These are phyloP conservation scores for Neurospora sp. DNA, from an alignment of 495 filamentous ascomycete genomes.

Conservation along the genomic window DNA sequence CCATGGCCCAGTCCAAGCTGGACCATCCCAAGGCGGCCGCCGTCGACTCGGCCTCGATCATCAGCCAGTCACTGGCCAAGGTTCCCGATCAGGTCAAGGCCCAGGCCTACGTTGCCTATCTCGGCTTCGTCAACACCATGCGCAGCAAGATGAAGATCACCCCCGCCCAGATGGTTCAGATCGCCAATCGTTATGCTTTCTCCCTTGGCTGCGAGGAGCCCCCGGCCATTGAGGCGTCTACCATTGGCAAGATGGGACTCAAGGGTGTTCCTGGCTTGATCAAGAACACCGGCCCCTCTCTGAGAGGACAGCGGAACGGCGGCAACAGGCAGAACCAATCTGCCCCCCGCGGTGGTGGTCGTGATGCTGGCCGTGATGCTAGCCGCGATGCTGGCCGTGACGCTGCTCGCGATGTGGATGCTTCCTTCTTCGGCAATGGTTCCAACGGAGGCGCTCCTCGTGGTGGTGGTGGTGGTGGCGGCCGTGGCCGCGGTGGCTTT, in stretches of 20 bases:
- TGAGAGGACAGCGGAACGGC: background rate
- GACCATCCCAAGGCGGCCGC: slow-evolving; percentile 12
- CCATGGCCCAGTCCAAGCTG: slow-evolving; percentile 15
- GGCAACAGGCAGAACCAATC: background rate
- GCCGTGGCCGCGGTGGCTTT: background rate
- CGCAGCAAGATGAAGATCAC: slow-evolving; percentile 9
- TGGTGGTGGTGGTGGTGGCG: background rate
- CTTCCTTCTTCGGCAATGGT: background rate
- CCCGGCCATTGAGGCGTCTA: slow-evolving; percentile 7
- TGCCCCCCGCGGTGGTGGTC: background rate
- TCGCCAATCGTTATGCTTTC: slow-evolving; percentile 15
- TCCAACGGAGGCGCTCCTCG: background rate
- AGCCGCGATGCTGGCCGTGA: background rate
- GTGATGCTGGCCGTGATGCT: background rate
- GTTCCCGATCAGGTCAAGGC: slow-evolving; percentile 14
- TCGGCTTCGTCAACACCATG: slow-evolving; percentile 18
- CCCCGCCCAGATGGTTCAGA: slow-evolving; percentile 7
- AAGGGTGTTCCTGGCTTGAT: slow-evolving; percentile 20
- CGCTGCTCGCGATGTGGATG: background rate
- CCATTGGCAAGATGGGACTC: slow-evolving; percentile 23
- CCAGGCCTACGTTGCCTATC: slow-evolving; percentile 17
- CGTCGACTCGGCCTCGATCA: slow-evolving; percentile 11
- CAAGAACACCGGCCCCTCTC: slow-evolving; percentile 1
- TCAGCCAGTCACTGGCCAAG: slow-evolving; percentile 15
- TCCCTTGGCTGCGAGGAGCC: slow-evolving; percentile 14